Evolutionary conservation across 164 flowering plant genomes (phyloP).

Genomic region (Stephania cephalantha): DNA sequence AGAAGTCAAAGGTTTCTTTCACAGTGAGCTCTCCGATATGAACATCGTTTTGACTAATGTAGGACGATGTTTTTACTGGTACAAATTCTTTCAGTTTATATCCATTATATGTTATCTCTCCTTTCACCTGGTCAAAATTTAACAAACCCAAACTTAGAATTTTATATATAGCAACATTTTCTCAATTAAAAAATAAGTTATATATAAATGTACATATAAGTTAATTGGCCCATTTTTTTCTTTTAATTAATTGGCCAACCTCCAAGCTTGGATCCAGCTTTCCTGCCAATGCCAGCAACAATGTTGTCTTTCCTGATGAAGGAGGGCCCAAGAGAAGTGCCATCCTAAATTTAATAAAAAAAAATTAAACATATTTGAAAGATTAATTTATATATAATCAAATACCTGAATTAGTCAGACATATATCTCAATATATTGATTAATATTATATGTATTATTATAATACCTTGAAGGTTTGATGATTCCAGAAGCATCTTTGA

Average conservation of each 20-base stretch:
- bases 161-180: no score
- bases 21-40: slow-evolving; percentile 93
- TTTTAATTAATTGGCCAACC: slow-evolving; percentile 29
- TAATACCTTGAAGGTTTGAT: slow-evolving; percentile 79
- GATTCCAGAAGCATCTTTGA: slow-evolving; percentile 78
- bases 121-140: slow-evolving; percentile 40
- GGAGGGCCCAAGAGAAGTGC: slow-evolving; percentile 91
- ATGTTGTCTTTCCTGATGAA: slow-evolving; percentile 87
- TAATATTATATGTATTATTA: background rate
- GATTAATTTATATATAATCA: no score
- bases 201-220: background rate
- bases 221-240: background rate
- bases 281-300: slow-evolving; percentile 78
- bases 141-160: background rate
- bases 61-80: slow-evolving; percentile 83
- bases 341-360: slow-evolving; percentile 42
- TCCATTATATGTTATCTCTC: slow-evolving; percentile 82
- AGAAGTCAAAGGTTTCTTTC: slow-evolving; percentile 93
- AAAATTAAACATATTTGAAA: no score
- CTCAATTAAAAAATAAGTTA: no score
- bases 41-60: slow-evolving; percentile 92
- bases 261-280: slow-evolving; percentile 64
- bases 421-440: no score
- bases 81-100: slow-evolving; percentile 67
- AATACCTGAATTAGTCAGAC: no score